phyloP scores from a whole-genome alignment of 345 rosid species.

The Reutealis trisperma region DNA sequence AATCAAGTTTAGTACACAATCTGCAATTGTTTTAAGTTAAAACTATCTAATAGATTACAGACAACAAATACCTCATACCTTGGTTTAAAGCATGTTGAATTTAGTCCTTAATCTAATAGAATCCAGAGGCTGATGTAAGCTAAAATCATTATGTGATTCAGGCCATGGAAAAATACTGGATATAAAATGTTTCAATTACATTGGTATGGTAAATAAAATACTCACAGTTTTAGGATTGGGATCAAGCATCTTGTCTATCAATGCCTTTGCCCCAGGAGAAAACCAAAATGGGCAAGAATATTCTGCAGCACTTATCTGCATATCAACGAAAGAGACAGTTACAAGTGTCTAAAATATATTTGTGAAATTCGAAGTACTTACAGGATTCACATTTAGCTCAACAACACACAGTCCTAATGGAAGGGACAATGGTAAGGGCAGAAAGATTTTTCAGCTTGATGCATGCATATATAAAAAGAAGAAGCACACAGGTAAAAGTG shows the following conservation, averaged over 20 bases:
- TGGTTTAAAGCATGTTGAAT: background rate
- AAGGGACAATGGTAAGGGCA: conserved; percentile 6
- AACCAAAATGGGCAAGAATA: conserved; percentile 85
- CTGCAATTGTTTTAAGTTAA: background rate
- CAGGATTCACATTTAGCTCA: conserved; percentile 7
- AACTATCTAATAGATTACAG: no score
- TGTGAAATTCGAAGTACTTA: conserved; percentile 4
- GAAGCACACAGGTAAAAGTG: conserved; percentile 2
- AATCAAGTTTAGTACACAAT: background rate
- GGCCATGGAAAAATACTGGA: background rate
- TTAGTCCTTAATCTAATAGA: background rate
- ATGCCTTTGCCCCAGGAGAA: conserved; percentile 61
- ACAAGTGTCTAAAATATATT: conserved; percentile 19
- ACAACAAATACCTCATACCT: background rate
- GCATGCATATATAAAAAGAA: conserved; percentile 4
- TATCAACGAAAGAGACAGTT: conserved; percentile 18
- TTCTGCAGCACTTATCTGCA: conserved; percentile 75
- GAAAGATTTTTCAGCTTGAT: conserved; percentile 1
- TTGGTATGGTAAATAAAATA: conserved; percentile 27
- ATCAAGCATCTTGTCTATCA: conserved; percentile 73
- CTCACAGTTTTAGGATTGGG: conserved; percentile 85
- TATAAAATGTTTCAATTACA: background rate
- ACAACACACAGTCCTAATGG: background rate
- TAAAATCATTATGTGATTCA: background rate
- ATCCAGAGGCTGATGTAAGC: background rate